These are phyloP conservation scores for Sclerotinia borealis DNA, from an alignment of 2,329 filamentous ascomycete species.

Conservation along the genomic window DNA sequence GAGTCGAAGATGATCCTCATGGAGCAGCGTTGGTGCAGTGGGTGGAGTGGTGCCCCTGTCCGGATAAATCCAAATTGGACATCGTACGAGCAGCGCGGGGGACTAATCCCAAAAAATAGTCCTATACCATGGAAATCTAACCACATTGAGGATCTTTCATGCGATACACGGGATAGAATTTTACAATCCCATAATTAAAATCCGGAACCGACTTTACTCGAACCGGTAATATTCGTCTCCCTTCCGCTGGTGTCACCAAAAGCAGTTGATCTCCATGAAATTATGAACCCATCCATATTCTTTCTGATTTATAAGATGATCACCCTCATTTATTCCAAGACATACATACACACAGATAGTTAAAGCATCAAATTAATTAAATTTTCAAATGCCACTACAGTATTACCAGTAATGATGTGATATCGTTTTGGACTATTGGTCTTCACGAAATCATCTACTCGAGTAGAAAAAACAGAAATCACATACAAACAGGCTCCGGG, in stretches of 20 bases:
- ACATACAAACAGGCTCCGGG: not conserved
- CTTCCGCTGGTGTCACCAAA: slow-evolving; percentile 6
- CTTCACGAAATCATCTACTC: not conserved
- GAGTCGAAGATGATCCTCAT: not conserved
- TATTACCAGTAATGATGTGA: not conserved
- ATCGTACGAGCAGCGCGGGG: not conserved
- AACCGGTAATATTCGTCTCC: slow-evolving; percentile 2
- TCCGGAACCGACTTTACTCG: slow-evolving; percentile 7
- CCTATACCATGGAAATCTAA: not conserved
- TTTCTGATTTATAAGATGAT: not conserved
- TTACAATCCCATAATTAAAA: not conserved
- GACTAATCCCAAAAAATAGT: not conserved
- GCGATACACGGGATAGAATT: not conserved
- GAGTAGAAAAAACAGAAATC: not conserved
- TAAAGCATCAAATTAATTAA: not conserved
- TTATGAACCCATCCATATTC: not conserved
- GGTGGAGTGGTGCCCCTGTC: not conserved
- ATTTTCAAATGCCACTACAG: no score
- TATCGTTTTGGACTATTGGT: not conserved
- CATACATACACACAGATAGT: not conserved
- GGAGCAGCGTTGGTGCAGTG: no score
- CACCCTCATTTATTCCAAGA: not conserved
- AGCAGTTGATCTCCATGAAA: not conserved
- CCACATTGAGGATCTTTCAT: not conserved
- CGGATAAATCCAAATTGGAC: not conserved